Base-by-base conservation (phyloP, 176 grass and related monocot genomes). In the Lolium multiflorum region DNA sequence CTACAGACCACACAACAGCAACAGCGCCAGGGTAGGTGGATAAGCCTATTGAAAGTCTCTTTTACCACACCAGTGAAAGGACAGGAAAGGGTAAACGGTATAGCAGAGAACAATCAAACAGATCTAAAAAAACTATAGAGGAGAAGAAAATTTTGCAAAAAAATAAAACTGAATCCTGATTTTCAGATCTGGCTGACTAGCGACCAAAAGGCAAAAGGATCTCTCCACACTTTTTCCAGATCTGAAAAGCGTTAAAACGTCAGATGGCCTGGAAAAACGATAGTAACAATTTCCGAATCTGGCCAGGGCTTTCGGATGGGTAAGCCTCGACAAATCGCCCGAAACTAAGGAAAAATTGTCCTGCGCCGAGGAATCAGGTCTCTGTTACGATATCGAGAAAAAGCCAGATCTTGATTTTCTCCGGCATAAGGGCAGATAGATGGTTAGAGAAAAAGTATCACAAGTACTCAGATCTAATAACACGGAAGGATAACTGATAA, bases 111-210 rank as follows among this genome's bases (percentile, higher is more conserved):
- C 22, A 75, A 16, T 52, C 47, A 65, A 47, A 1, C 24, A 2
- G 73, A 76, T 76, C 73, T 76, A 54, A 54, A 76, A 7, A 3
- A 54, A 18, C 1, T 43, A 74, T 22, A 54, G 14, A 52, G 12
- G 24, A 74, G 24, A 13, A 76, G 73, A 76, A 75, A 43, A 75
- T 2, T 0, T 60, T 73, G 35, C 26, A 25, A 56, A 47, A 65
- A 15, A 60, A n/a, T n/a, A n/a, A 17, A 17, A n/a, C 31, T 35
- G 13, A 15, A 14, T 49, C 21, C 2, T 2, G 2, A 50, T 50
- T 16, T 26, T 46, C 59, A 85, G 77, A 89, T 89, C 77, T 6
- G 17, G 41, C 46, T 50, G 44, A 9, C 71, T 74, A 74, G 8
- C 22, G 13, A 74, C 61, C 61, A 64, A 64, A 15, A 74, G 46